phyloP scores from a whole-genome alignment of 1,139 yeast species.

The Geotrichum australiense region DNA sequence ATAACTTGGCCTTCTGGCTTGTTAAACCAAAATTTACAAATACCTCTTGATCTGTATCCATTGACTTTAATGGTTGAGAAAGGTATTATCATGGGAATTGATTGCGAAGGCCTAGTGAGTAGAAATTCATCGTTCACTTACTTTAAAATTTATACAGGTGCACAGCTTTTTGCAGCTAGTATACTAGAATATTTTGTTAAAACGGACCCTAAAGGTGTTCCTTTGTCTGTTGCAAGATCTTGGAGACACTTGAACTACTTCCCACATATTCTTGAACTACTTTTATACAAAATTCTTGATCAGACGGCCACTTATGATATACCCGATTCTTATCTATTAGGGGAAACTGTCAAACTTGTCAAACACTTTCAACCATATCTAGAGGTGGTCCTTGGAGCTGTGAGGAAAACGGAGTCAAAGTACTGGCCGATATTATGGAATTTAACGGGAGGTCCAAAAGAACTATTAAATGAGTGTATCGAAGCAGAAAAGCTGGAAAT shows the following conservation, averaged over 20 bases:
- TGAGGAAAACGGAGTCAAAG: slow-evolving; percentile 59
- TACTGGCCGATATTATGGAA: slow-evolving; percentile 53
- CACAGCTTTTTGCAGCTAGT: slow-evolving; percentile 35
- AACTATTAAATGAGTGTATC: slow-evolving; percentile 36
- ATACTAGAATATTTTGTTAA: slow-evolving; percentile 32
- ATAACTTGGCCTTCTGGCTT: slow-evolving; percentile 29
- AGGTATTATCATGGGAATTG: slow-evolving; percentile 38
- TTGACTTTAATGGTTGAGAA: slow-evolving; percentile 35
- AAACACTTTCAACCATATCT: slow-evolving; percentile 36
- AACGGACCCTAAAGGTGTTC: slow-evolving; percentile 25
- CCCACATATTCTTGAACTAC: slow-evolving; percentile 43
- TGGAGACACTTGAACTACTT: slow-evolving; percentile 41
- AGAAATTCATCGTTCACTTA: slow-evolving; percentile 33
- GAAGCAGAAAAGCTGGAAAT: slow-evolving; percentile 33
- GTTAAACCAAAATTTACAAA: slow-evolving; percentile 11
- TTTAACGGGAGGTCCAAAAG: slow-evolving; percentile 36
- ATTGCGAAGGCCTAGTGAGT: slow-evolving; percentile 34
- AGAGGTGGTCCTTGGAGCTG: slow-evolving; percentile 48
- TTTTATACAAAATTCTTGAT: slow-evolving; percentile 37
- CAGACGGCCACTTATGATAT: slow-evolving; percentile 17
- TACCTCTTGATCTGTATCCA: slow-evolving; percentile 37
- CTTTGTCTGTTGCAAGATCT: slow-evolving; percentile 34
- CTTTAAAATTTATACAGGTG: slow-evolving; percentile 32
- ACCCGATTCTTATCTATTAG: slow-evolving; percentile 5
- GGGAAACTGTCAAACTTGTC: slow-evolving; percentile 28